Conservation (phyloP, 2,329 filamentous ascomycete genomes). For the Cladosporium sp. region DNA sequence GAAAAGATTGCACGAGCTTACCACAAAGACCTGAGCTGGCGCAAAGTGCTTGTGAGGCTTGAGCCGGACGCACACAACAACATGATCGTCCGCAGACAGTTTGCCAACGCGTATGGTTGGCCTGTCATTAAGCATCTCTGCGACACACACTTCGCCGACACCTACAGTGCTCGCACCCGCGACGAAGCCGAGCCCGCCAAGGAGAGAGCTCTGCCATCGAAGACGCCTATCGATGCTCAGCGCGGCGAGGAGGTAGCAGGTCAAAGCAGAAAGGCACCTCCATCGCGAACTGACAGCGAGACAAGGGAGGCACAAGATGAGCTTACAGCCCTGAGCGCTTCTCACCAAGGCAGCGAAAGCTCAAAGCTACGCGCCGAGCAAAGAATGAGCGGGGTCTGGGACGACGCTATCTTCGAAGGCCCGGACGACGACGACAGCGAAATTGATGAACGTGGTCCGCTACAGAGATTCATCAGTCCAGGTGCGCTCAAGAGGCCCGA, state of each 20-base stretch:
- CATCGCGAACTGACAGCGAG: slow-evolving; percentile 49
- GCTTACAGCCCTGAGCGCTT: slow-evolving; percentile 39
- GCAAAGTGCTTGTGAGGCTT: slow-evolving; percentile 91
- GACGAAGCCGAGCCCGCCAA: slow-evolving; percentile 66
- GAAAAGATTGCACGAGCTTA: slow-evolving; percentile 98
- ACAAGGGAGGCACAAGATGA: slow-evolving; percentile 47
- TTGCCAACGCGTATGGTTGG: slow-evolving; percentile 97
- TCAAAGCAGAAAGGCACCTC: slow-evolving; percentile 43
- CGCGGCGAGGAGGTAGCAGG: slow-evolving; percentile 35
- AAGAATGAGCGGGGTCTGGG: slow-evolving; percentile 47
- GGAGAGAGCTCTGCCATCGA: slow-evolving; percentile 65
- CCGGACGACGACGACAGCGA: slow-evolving; percentile 49
- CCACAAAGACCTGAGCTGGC: slow-evolving; percentile 87
- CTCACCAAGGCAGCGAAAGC: slow-evolving; percentile 28
- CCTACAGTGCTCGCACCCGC: slow-evolving; percentile 61
- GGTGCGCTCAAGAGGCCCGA: slow-evolving; percentile 29
- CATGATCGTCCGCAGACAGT: slow-evolving; percentile 93
- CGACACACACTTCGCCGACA: slow-evolving; percentile 89
- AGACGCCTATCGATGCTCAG: slow-evolving; percentile 55
- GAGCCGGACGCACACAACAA: slow-evolving; percentile 99
- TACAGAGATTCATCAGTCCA: slow-evolving; percentile 32
- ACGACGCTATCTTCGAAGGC: slow-evolving; percentile 51
- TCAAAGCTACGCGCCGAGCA: slow-evolving; percentile 33
- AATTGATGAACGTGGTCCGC: slow-evolving; percentile 36
- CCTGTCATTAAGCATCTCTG: slow-evolving; percentile 93